Conservation (phyloP, 768 basidiomycete species). For the Suillus variegatus region DNA sequence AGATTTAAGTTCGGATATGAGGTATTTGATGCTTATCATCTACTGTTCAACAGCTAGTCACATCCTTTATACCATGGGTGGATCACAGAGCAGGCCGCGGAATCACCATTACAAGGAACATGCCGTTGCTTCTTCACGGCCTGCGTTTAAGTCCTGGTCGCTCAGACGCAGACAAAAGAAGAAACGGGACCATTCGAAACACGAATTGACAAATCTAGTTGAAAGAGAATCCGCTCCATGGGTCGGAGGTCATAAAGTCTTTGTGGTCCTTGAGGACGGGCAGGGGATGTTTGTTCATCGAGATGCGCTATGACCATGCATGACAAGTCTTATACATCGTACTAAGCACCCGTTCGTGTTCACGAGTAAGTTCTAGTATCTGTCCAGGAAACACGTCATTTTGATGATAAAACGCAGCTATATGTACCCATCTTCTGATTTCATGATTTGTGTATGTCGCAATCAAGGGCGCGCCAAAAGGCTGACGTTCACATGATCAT, state of each 20-base stretch:
- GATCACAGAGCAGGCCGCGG: slow-evolving; percentile 15
- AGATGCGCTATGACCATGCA: slow-evolving; percentile 4
- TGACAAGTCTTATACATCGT: not conserved
- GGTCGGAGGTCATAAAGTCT: slow-evolving; percentile 28
- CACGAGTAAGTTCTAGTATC: not conserved
- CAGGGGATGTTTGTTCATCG: slow-evolving; percentile 15
- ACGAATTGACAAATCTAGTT: slow-evolving; percentile 8
- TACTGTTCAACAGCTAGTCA: not conserved
- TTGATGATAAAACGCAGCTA: not conserved
- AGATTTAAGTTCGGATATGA: not conserved
- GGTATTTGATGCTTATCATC: not conserved
- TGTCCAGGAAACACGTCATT: not conserved
- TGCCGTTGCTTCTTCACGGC: not conserved
- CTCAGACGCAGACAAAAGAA: slow-evolving; percentile 4
- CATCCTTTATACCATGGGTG: slow-evolving; percentile 13
- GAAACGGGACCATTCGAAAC: slow-evolving; percentile 3
- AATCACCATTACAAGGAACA: not conserved
- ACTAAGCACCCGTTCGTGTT: not conserved
- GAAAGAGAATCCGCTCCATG: slow-evolving; percentile 26
- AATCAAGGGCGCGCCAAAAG: not conserved
- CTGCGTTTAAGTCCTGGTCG: slow-evolving; percentile 1
- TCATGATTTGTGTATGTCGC: not conserved
- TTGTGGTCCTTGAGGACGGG: slow-evolving; percentile 30
- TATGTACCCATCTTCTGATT: not conserved
- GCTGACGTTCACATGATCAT: not conserved